Conservation (phyloP, 164 flowering plant genomes). For the Platanus orientalis region DNA sequence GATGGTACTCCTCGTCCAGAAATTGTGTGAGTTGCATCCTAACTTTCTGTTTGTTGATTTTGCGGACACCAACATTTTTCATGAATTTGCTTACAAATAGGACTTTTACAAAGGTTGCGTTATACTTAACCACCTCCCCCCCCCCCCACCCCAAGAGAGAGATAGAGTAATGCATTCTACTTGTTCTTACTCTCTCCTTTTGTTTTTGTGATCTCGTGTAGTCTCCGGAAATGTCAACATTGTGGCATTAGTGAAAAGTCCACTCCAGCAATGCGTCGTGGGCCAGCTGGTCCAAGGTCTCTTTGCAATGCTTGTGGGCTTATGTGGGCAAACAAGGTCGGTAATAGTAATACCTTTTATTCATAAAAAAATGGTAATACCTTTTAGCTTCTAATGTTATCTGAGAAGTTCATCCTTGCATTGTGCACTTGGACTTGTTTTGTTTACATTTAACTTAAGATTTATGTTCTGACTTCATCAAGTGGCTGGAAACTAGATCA, state of each 20-base stretch:
- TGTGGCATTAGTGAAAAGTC: slow-evolving; percentile 52
- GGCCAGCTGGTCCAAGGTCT: slow-evolving; percentile 66
- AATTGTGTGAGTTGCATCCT: slow-evolving; percentile 27
- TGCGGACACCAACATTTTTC: not conserved
- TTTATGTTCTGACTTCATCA: too few relatives aligned
- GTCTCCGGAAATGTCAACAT: slow-evolving; percentile 43
- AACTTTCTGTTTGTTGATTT: not conserved
- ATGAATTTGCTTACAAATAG: not conserved
- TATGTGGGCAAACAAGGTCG: slow-evolving; percentile 68
- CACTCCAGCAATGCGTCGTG: slow-evolving; percentile 67
- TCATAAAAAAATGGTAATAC: too few relatives aligned
- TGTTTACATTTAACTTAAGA: too few relatives aligned
- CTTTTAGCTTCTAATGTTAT: not conserved
- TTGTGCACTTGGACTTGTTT: not conserved
- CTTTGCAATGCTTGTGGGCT: slow-evolving; percentile 75
- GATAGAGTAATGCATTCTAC: not conserved
- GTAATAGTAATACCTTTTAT: not conserved
- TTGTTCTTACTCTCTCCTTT: slow-evolving; percentile 2
- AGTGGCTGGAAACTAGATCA: too few relatives aligned
- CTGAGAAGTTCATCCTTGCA: not conserved
- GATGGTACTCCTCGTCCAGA: slow-evolving; percentile 26
- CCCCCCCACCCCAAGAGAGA: too few relatives aligned
- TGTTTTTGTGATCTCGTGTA: slow-evolving; percentile 10
- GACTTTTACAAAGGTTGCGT: too few relatives aligned
- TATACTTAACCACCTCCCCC: too few relatives aligned